Conservation (phyloP, 352 stramenopile genomes). For the Halophytophthora polymorphica region DNA sequence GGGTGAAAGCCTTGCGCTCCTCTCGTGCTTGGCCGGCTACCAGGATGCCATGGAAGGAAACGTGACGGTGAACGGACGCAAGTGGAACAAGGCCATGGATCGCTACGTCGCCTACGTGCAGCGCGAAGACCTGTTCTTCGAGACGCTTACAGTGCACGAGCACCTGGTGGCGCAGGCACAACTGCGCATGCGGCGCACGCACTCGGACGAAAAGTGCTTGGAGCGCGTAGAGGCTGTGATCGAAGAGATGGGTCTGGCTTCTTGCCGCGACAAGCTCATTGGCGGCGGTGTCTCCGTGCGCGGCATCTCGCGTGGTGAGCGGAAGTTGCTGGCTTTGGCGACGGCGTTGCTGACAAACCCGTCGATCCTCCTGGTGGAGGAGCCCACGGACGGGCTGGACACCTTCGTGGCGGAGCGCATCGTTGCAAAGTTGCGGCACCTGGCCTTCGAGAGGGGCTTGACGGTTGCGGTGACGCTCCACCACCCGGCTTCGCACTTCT, state of each 20-base stretch:
- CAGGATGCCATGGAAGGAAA: constrained; percentile 78
- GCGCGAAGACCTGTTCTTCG: constrained; percentile 86
- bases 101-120: constrained; percentile 60
- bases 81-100: constrained; percentile 36
- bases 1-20: constrained; percentile 87
- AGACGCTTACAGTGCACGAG: constrained; percentile 87
- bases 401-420: constrained; percentile 64
- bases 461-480: constrained; percentile 91
- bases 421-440: constrained; percentile 47
- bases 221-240: constrained; percentile 61
- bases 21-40: constrained; percentile 88
- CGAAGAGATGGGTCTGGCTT: constrained; percentile 46
- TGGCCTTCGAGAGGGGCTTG: constrained; percentile 69
- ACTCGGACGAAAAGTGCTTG: constrained; percentile 25
- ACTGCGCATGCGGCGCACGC: constrained; percentile 61
- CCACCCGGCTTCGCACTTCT: constrained; percentile 74
- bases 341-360: constrained; percentile 83
- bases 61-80: constrained; percentile 60
- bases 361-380: constrained; percentile 83
- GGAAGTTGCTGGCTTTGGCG: constrained; percentile 80
- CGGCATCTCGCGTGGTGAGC: constrained; percentile 72
- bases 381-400: constrained; percentile 69
- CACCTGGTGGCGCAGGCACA: constrained; percentile 85
- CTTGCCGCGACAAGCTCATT: constrained; percentile 51
- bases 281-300: constrained; percentile 40